phyloP scores from a whole-genome alignment of 768 basidiomycete genomes.

The Panaeolus papilionaceus region DNA sequence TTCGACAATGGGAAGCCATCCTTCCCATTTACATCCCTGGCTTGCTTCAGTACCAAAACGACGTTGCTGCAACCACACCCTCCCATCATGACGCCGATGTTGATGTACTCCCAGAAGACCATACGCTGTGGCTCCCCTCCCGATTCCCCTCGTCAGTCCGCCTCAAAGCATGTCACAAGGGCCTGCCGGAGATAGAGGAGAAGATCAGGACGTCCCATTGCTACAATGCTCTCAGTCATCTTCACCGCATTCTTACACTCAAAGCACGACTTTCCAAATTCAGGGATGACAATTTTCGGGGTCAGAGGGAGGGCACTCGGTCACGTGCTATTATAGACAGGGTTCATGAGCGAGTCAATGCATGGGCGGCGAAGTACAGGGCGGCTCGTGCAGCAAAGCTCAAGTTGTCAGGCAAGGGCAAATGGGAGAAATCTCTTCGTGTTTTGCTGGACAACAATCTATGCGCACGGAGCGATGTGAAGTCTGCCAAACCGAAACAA shows the following conservation, averaged over 20 bases:
- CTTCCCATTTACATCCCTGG: conserved; percentile 22
- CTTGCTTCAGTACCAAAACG: conserved; percentile 16
- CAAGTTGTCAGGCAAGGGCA: conserved; percentile 12
- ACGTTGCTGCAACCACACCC: neutral
- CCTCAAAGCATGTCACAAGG: neutral
- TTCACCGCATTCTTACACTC: conserved; percentile 20
- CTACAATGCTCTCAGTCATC: conserved; percentile 12
- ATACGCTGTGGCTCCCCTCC: conserved; percentile 18
- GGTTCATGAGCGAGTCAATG: conserved; percentile 19
- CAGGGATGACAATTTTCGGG: conserved; percentile 22
- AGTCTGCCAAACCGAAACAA: neutral
- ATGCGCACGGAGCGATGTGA: conserved; percentile 18
- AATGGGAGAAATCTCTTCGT: conserved; percentile 17
- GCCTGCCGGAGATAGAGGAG: conserved; percentile 19
- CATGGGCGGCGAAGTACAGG: conserved; percentile 21
- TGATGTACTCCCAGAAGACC: conserved; percentile 13
- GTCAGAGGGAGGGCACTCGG: conserved; percentile 19
- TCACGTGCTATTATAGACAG: conserved; percentile 18
- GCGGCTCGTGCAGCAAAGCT: conserved; percentile 18
- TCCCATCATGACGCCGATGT: conserved; percentile 5
- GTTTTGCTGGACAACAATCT: conserved; percentile 19
- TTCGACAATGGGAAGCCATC: conserved; percentile 20
- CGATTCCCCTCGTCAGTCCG: neutral
- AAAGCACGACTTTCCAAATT: conserved; percentile 11
- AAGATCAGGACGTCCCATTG: conserved; percentile 19